Conservation (phyloP, 495 filamentous ascomycete genomes). For the Staphylotrichum tortipilum region DNA sequence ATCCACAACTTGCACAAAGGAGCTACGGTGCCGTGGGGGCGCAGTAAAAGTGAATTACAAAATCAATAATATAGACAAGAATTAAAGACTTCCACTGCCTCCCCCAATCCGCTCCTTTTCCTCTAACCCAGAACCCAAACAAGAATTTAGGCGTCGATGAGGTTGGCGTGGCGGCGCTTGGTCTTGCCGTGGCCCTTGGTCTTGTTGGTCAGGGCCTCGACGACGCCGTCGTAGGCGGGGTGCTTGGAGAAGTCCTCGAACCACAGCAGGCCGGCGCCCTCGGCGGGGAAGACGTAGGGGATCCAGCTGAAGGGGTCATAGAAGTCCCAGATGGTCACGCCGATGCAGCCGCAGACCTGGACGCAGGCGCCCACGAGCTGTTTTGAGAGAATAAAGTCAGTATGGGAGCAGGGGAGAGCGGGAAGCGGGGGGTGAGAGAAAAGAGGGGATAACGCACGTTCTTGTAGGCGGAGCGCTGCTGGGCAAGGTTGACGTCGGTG, state of each 20-base stretch:
- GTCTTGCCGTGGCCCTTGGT: constrained; percentile 6
- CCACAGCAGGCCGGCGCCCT: constrained; percentile 47
- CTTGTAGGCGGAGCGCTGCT: constrained; percentile 52
- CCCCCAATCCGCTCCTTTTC: no score
- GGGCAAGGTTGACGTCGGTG: constrained; percentile 35
- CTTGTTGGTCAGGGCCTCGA: constrained; percentile 25
- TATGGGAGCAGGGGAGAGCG: not conserved
- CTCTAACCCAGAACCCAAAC: no score
- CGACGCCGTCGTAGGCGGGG: constrained; percentile 41
- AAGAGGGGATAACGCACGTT: constrained; percentile 12
- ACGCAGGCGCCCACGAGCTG: constrained; percentile 48
- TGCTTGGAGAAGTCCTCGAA: constrained; percentile 46
- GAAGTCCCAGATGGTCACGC: constrained; percentile 61
- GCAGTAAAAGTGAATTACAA: no score
- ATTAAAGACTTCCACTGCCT: no score
- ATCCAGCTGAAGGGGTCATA: constrained; percentile 52
- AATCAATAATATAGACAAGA: no score
- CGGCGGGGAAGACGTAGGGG: constrained; percentile 43
- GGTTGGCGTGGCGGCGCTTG: not conserved
- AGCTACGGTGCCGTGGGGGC: no score
- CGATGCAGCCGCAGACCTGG: constrained; percentile 50
- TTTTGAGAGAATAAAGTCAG: no score
- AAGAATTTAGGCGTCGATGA: not conserved
- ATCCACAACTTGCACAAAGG: no score
- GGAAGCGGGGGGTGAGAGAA: no score